Evolutionary conservation across 2,329 filamentous ascomycete species (phyloP).

Genomic region (Cyphellophora europaea): DNA sequence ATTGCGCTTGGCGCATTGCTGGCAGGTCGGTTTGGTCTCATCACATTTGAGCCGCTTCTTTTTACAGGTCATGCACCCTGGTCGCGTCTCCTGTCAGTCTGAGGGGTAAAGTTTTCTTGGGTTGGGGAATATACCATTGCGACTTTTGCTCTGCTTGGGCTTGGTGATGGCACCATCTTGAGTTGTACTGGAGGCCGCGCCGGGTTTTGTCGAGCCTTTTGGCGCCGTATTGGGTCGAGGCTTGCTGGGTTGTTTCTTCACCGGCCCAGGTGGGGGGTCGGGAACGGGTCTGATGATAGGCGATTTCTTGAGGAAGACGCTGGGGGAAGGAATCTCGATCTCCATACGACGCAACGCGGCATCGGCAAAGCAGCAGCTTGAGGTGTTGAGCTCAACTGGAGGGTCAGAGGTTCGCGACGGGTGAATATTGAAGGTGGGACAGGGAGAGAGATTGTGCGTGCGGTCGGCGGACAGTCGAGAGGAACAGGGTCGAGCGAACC

Average conservation of each 20-base stretch:
- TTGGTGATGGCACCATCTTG: slow-evolving; percentile 38
- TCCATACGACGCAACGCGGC: slow-evolving; percentile 35
- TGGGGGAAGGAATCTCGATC: slow-evolving; percentile 52
- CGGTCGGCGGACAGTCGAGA: too few species aligned
- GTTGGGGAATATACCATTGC: slow-evolving; percentile 59
- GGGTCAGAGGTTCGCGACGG: too few species aligned
- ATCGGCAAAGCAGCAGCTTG: too few species aligned
- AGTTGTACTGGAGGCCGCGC: slow-evolving; percentile 13
- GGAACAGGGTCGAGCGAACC: too few species aligned
- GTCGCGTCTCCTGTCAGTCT: too few species aligned
- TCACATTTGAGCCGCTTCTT: slow-evolving; percentile 65
- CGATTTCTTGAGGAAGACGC: slow-evolving; percentile 41
- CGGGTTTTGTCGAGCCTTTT: slow-evolving; percentile 19
- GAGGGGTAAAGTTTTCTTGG: slow-evolving; percentile 8
- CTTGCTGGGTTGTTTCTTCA: slow-evolving; percentile 15
- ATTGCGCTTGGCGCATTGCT: slow-evolving; percentile 56
- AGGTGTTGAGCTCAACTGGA: too few species aligned
- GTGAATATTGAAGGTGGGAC: too few species aligned
- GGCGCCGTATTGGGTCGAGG: slow-evolving; percentile 21
- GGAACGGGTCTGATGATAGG: slow-evolving; percentile 19
- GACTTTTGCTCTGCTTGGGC: slow-evolving; percentile 65
- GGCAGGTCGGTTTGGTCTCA: slow-evolving; percentile 59
- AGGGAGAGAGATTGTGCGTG: too few species aligned
- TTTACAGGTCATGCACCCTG: slow-evolving; percentile 67
- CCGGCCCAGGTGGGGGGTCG: slow-evolving; percentile 18